Base-by-base conservation (phyloP, 2,329 filamentous ascomycete species). In the Tolypocladium cylindrosporum region DNA sequence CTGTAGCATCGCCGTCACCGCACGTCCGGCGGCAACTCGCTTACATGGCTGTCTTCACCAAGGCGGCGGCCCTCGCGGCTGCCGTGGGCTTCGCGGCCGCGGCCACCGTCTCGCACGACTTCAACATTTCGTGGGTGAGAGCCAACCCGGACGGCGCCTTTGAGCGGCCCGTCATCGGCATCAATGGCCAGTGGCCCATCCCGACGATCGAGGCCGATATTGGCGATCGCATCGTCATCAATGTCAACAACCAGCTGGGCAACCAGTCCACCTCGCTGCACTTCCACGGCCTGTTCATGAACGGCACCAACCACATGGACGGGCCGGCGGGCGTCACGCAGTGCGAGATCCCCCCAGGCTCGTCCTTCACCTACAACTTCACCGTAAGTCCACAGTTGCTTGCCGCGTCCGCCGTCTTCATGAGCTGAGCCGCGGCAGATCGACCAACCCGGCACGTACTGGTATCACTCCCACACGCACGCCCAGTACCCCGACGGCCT, bases 171-270 rank as follows among this genome's bases (percentile, higher is more conserved):
- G 81, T 82, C 4, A 89, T 93, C 67, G 88, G 87, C 52, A 87
- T 94, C 74, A 93, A 94, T 66, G 83, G 82, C 5, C 70, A 86
- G 73, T 91, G 89, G 87, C 90, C 89, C 1, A 79, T 88, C 56
- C 89, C 90, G 1, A 71, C 73, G 34, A 85, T 91, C 58, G 77
- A 81, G 55, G 86, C 81, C 42, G 79, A 79, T 54, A 74, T 85
- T 55, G 86, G 86, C 58, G 87, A 90, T 66, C 77, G 74, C 27
- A 63, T 88, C 55, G 67, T 87, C 59, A 73, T 87, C 60, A 83
- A 84, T 57, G 75, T 82, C 50, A 71, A 77, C 60, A 88, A 88
- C 67, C 71, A 75, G 27, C 74, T 88, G 7, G 81, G 81, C 7
- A 85, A 89, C 65, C 79, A 86, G 69, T 75, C 77, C 2, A 87